phyloP scores from a whole-genome alignment of 768 basidiomycete genomes.

The Boletus reticulatus region DNA sequence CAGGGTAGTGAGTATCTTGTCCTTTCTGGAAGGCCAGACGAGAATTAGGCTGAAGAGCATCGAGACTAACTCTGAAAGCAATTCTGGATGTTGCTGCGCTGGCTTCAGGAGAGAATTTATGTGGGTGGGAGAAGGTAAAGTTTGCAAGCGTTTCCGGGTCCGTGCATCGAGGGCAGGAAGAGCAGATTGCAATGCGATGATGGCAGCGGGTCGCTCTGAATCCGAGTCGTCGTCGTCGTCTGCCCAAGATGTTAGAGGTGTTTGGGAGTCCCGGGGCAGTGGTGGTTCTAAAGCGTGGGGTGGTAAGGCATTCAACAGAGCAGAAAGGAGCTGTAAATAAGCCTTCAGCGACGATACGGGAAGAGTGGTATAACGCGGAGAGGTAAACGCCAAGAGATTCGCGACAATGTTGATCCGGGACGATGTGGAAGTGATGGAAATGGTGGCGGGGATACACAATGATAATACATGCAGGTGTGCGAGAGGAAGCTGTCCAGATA shows the following conservation, averaged over 20 bases:
- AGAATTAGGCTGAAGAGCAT: conserved; percentile 57
- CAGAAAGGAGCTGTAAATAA: conserved; percentile 54
- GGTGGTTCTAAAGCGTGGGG: conserved; percentile 49
- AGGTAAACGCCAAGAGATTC: conserved; percentile 64
- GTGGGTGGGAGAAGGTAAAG: conserved; percentile 52
- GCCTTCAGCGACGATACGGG: conserved; percentile 42
- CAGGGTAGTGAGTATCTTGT: conserved; percentile 55
- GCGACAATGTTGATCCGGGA: conserved; percentile 60
- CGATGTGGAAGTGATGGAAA: conserved; percentile 30
- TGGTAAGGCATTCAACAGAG: conserved; percentile 54
- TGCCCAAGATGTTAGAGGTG: conserved; percentile 12
- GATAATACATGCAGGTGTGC: conserved; percentile 35
- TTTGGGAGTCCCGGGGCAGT: conserved; percentile 15
- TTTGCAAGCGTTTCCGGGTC: conserved; percentile 63
- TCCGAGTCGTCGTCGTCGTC: conserved; percentile 44
- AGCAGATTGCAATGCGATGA: conserved; percentile 33
- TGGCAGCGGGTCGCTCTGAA: conserved; percentile 31
- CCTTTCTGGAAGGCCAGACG: conserved; percentile 59
- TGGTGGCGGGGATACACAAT: conserved; percentile 29
- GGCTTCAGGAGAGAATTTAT: conserved; percentile 50
- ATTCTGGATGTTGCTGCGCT: conserved; percentile 38
- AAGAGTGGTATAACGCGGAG: conserved; percentile 57
- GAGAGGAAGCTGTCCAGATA: conserved; percentile 67
- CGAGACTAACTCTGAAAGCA: conserved; percentile 48
- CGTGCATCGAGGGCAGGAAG: conserved; percentile 52